Percentiles rank a stretch among this genome's conserved stretches.
Conservation (phyloP, 768 basidiomycete genomes). For the Lactarius sanguifluus region DNA sequence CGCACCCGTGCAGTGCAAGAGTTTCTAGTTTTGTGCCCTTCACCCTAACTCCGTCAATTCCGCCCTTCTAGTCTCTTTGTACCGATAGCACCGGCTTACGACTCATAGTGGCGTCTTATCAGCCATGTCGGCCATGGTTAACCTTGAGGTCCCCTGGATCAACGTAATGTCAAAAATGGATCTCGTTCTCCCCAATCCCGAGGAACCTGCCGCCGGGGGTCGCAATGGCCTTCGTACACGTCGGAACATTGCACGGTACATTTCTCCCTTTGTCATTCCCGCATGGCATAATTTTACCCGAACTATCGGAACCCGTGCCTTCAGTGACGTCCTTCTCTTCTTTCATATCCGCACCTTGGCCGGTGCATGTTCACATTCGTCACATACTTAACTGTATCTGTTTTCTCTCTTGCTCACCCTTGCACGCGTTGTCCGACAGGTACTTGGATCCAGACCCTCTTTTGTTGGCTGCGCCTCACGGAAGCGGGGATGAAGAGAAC, state of each 20-base stretch:
- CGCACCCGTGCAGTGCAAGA: slow-evolving; percentile 1
- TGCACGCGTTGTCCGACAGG: slow-evolving; percentile 35
- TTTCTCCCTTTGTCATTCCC: slow-evolving; percentile 21
- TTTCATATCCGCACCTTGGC: slow-evolving; percentile 30
- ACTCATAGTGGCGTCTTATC: slow-evolving; percentile 80
- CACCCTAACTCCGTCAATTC: slow-evolving; percentile 26
- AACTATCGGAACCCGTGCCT: slow-evolving; percentile 20
- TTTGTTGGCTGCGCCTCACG: slow-evolving; percentile 67
- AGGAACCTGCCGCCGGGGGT: slow-evolving; percentile 54
- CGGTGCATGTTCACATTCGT: slow-evolving; percentile 16
- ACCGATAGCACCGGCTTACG: slow-evolving; percentile 25
- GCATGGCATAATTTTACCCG: slow-evolving; percentile 24
- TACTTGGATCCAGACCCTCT: slow-evolving; percentile 96
- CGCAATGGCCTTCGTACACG: slow-evolving; percentile 71
- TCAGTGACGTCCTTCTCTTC: slow-evolving; percentile 26
- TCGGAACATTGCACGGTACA: slow-evolving; percentile 82
- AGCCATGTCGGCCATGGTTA: slow-evolving; percentile 99
- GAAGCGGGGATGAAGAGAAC: slow-evolving; percentile 51
- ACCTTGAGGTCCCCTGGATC: slow-evolving; percentile 94
- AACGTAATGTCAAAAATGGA: slow-evolving; percentile 99
- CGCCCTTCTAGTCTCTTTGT: slow-evolving; percentile 5
- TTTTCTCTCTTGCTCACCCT: slow-evolving; percentile 20
- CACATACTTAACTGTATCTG: slow-evolving; percentile 26
- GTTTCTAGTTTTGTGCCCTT: slow-evolving; percentile 12
- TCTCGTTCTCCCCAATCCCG: slow-evolving; percentile 68